Conservation (phyloP, 2,329 filamentous ascomycete genomes). For the Cladosporium phlei region DNA sequence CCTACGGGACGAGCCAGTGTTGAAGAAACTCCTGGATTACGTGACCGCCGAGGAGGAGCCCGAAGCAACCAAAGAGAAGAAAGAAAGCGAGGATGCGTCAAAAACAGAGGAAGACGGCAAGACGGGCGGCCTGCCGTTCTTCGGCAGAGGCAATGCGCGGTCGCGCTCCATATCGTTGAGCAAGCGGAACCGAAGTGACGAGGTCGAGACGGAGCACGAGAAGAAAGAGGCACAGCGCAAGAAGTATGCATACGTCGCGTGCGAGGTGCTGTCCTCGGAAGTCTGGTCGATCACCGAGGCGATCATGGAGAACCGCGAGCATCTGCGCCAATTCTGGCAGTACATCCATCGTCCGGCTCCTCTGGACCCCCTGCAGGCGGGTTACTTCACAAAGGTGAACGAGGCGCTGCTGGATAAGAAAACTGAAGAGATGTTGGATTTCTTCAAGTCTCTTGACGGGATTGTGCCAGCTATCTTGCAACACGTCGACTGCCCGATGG, state of each 20-base stretch:
- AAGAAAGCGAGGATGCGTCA: slow-evolving; percentile 37
- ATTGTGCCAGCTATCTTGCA: slow-evolving; percentile 80
- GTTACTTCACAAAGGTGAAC: slow-evolving; percentile 98
- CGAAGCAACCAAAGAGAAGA: slow-evolving; percentile 40
- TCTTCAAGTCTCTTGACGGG: slow-evolving; percentile 77
- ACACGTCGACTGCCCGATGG: slow-evolving; percentile 95
- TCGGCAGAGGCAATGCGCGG: slow-evolving; percentile 40
- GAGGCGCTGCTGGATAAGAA: slow-evolving; percentile 97
- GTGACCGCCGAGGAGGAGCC: slow-evolving; percentile 71
- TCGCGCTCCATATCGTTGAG: slow-evolving; percentile 42
- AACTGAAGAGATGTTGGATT: slow-evolving; percentile 90
- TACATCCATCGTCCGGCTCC: slow-evolving; percentile 81
- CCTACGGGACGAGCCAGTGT: slow-evolving; percentile 77
- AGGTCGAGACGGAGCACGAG: slow-evolving; percentile 51
- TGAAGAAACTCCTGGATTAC: slow-evolving; percentile 83
- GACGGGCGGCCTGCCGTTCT: slow-evolving; percentile 40
- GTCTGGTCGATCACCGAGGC: slow-evolving; percentile 96
- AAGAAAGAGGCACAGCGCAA: slow-evolving; percentile 86
- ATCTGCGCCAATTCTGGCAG: slow-evolving; percentile 81
- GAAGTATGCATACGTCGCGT: slow-evolving; percentile 89
- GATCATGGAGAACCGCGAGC: slow-evolving; percentile 74
- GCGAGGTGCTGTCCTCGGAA: slow-evolving; percentile 89
- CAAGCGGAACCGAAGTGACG: slow-evolving; percentile 29
- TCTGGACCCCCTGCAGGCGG: slow-evolving; percentile 86
- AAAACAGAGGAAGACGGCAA: slow-evolving; percentile 48